phyloP scores from a whole-genome alignment of 2,329 filamentous ascomycete species.

The Drechslerella coelobrocha region DNA sequence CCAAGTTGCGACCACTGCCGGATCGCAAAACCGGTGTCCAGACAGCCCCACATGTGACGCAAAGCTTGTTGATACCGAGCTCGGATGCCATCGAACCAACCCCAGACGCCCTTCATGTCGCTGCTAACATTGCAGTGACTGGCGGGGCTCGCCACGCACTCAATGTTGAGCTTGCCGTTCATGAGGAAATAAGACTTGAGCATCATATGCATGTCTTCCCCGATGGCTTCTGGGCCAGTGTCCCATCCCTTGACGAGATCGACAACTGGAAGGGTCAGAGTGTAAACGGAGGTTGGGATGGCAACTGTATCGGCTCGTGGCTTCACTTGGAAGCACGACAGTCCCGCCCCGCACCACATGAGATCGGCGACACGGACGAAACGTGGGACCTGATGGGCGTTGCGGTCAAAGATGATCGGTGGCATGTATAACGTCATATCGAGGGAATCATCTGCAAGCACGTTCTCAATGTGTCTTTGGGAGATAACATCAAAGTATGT shows the following conservation, averaged over 20 bases:
- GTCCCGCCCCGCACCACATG: slow-evolving; percentile 73
- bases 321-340: slow-evolving; percentile 61
- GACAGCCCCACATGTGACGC: slow-evolving; percentile 77
- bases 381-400: slow-evolving; percentile 71
- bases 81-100: slow-evolving; percentile 66
- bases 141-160: slow-evolving; percentile 71
- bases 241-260: slow-evolving; percentile 77
- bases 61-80: slow-evolving; percentile 76
- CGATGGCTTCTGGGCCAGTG: slow-evolving; percentile 72
- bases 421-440: slow-evolving; percentile 71
- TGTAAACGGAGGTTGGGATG: slow-evolving; percentile 77
- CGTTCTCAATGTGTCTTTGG: slow-evolving; percentile 64
- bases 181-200: slow-evolving; percentile 78
- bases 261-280: slow-evolving; percentile 70
- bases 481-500: slow-evolving; percentile 72
- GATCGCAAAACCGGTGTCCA: slow-evolving; percentile 72
- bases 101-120: slow-evolving; percentile 64
- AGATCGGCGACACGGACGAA: slow-evolving; percentile 75
- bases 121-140: slow-evolving; percentile 76
- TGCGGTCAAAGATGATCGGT: slow-evolving; percentile 76
- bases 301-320: slow-evolving; percentile 61
- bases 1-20: slow-evolving; percentile 66
- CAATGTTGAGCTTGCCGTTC: slow-evolving; percentile 71
- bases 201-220: slow-evolving; percentile 79
- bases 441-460: slow-evolving; percentile 67